phyloP scores from a whole-genome alignment of 1,139 yeast genomes.

The Suhomyces bribrorum region DNA sequence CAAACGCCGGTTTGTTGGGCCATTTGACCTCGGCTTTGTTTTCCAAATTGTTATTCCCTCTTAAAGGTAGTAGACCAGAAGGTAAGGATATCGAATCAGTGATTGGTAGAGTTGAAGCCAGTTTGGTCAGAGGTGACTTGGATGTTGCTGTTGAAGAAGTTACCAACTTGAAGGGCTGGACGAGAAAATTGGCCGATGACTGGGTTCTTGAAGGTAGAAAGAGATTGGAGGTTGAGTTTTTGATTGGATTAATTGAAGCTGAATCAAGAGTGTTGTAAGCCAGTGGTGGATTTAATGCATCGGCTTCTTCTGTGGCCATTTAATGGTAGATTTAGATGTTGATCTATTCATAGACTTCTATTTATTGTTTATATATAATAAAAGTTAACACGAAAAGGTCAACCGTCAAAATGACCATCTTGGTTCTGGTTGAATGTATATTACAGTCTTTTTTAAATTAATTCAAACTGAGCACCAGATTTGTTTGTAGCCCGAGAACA shows the following conservation, averaged over 20 bases:
- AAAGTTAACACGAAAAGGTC: neutral
- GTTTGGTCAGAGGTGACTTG: slow-evolving; percentile 74
- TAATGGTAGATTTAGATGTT: neutral
- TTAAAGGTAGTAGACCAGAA: slow-evolving; percentile 54
- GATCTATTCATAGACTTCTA: neutral
- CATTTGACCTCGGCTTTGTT: slow-evolving; percentile 79
- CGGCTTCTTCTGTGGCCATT: neutral
- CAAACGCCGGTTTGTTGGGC: slow-evolving; percentile 93
- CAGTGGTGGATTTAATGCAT: neutral
- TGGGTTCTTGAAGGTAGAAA: slow-evolving; percentile 90
- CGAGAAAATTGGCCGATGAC: slow-evolving; percentile 83
- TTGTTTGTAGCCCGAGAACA: no score
- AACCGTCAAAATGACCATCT: no score
- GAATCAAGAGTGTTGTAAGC: slow-evolving; percentile 48
- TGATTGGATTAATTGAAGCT: slow-evolving; percentile 63
- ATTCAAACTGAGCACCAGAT: no score
- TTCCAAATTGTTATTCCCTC: slow-evolving; percentile 70
- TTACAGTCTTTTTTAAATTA: no score
- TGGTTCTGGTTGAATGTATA: no score
- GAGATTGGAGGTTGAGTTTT: slow-evolving; percentile 83
- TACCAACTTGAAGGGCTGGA: slow-evolving; percentile 89
- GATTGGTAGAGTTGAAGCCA: slow-evolving; percentile 80
- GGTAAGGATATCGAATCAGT: slow-evolving; percentile 89
- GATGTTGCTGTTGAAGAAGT: slow-evolving; percentile 92
- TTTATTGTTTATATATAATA: neutral